Conservation (phyloP, 805 yeast genomes). For the Zygosaccharomyces lentus region DNA sequence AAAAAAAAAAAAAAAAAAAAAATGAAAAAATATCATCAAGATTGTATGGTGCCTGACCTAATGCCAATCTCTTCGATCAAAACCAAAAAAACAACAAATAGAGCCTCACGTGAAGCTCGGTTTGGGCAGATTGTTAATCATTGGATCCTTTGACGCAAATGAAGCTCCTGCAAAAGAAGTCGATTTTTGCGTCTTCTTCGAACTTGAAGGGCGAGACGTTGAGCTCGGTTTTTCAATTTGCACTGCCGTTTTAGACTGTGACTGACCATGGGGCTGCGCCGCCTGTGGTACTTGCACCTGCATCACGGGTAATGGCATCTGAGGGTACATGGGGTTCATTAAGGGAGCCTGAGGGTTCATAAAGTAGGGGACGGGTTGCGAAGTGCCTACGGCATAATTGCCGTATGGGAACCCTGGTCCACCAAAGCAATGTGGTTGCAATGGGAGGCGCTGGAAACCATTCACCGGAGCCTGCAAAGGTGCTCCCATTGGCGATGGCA, state of each 20-base stretch:
- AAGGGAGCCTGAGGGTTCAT: conserved; percentile 16
- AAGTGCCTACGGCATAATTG: conserved; percentile 15
- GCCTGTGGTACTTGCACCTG: not conserved
- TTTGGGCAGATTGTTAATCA: conserved; percentile 32
- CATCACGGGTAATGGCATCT: conserved; percentile 17
- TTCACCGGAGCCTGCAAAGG: conserved; percentile 4
- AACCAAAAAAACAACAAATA: conserved; percentile 1
- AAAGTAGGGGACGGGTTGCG: conserved; percentile 12
- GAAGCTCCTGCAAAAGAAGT: conserved; percentile 35
- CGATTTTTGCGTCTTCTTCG: conserved; percentile 1
- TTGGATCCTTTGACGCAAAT: conserved; percentile 33
- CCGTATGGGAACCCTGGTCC: conserved; percentile 13
- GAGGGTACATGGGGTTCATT: conserved; percentile 16
- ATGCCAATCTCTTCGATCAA: not conserved
- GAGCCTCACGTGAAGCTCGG: conserved; percentile 30
- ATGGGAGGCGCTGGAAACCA: conserved; percentile 5
- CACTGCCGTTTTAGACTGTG: not conserved
- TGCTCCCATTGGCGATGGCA: conserved; percentile 1
- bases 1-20: not conserved
- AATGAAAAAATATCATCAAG: not conserved
- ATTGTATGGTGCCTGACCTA: conserved; percentile 14
- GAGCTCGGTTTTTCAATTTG: not conserved
- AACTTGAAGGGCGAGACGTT: not conserved
- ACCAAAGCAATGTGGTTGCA: conserved; percentile 4
- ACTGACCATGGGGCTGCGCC: not conserved